Evolutionary conservation across 1,284 basidiomycete species (phyloP).

Genomic region (Ustilago lituana): DNA sequence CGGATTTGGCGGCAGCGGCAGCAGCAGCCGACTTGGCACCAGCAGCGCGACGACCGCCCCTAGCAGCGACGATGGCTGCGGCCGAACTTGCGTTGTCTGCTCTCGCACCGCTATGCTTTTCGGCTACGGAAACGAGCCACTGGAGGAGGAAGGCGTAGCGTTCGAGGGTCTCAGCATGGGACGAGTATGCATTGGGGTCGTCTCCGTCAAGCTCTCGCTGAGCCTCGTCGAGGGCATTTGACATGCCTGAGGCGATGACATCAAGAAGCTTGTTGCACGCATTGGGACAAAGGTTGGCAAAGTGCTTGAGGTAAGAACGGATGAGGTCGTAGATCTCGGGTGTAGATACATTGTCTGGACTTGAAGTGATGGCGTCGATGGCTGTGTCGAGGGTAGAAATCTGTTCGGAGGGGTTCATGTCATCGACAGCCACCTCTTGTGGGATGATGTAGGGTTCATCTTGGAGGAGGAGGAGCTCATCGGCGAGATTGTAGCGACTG

Average conservation of each 20-base stretch:
- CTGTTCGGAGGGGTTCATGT: constrained; percentile 46
- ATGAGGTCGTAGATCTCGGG: constrained; percentile 49
- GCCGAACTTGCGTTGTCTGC: constrained; percentile 20
- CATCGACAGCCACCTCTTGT: constrained; percentile 54
- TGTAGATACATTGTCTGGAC: constrained; percentile 45
- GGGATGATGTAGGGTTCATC: constrained; percentile 61
- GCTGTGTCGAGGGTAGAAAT: constrained; percentile 46
- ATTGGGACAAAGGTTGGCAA: constrained; percentile 43
- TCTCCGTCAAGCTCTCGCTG: constrained; percentile 46
- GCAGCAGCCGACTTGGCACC: constrained; percentile 34
- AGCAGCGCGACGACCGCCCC: constrained; percentile 34
- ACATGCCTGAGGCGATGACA: constrained; percentile 53
- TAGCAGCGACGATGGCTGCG: constrained; percentile 31
- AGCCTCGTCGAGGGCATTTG: constrained; percentile 52
- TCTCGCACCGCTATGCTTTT: constrained; percentile 51
- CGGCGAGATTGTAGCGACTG: constrained; percentile 53
- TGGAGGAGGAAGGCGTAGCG: constrained; percentile 63
- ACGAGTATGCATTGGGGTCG: constrained; percentile 47
- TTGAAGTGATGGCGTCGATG: constrained; percentile 55
- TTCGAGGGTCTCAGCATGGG: constrained; percentile 57
- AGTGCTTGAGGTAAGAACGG: constrained; percentile 61
- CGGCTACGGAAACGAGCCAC: constrained; percentile 60
- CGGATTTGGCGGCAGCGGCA: constrained; percentile 33
- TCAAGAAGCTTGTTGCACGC: constrained; percentile 61
- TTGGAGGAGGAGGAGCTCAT: constrained; percentile 56